A percentile compares a stretch with the other conserved stretches of the same genome.
phyloP scores from a whole-genome alignment of 2,329 filamentous ascomycete genomes.

The Xylariales sp. region DNA sequence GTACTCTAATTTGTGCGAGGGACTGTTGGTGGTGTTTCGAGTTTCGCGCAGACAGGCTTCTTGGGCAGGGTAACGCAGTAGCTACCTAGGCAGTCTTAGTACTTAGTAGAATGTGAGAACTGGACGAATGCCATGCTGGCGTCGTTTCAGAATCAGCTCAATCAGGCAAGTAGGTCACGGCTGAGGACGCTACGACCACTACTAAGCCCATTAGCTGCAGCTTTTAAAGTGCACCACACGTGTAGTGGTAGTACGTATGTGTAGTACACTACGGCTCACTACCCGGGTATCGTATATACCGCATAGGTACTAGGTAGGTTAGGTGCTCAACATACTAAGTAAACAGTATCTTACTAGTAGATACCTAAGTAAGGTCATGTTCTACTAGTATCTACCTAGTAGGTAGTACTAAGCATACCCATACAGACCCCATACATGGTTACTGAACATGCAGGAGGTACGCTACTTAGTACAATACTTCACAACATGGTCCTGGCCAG shows the following conservation, averaged over 20 bases:
- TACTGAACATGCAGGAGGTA: no score
- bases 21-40: conserved; percentile 11
- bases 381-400: not conserved
- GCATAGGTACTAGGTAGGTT: no score
- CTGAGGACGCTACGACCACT: conserved; percentile 30
- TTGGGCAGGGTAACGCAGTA: conserved; percentile 2
- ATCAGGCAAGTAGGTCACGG: conserved; percentile 31
- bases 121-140: conserved; percentile 36
- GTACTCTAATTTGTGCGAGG: conserved; percentile 3
- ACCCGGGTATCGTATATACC: no score
- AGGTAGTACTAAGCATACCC: not conserved
- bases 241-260: not conserved
- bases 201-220: conserved; percentile 6
- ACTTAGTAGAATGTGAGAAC: conserved; percentile 25
- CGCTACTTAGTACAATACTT: no score
- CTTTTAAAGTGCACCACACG: not conserved
- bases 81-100: not conserved
- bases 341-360: not conserved
- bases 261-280: not conserved
- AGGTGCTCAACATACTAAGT: no score
- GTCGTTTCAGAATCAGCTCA: conserved; percentile 35
- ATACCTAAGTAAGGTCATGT: no score
- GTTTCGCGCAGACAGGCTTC: conserved; percentile 1
- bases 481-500: not conserved
- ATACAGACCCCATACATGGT: not conserved